Evolutionary conservation across 176 grass and related monocot species (phyloP).

Genomic region (Aegilops bicornis): DNA sequence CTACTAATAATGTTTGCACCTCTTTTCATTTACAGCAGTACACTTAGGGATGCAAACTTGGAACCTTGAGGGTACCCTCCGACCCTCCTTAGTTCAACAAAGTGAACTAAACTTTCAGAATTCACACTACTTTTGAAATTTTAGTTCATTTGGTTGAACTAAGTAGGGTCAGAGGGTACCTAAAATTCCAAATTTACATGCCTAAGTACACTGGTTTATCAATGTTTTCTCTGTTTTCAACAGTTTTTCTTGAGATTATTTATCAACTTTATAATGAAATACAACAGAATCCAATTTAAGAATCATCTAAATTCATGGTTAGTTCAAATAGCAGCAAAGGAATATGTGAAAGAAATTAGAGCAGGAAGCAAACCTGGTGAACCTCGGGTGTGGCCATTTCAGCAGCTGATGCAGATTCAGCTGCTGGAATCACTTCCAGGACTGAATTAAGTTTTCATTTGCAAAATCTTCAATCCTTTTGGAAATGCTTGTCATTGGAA

Average conservation of each 20-base stretch:
- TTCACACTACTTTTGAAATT: too few relatives aligned
- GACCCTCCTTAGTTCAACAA: too few relatives aligned
- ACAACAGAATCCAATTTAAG: not conserved
- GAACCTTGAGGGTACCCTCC: too few relatives aligned
- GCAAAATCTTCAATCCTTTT: conserved; percentile 92
- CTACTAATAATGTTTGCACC: not conserved
- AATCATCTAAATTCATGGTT: not conserved
- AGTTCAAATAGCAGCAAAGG: conserved; percentile 19
- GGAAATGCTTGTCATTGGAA: conserved; percentile 81
- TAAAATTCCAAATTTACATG: too few relatives aligned
- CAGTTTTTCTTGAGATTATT: conserved; percentile 4
- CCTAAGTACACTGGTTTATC: not conserved
- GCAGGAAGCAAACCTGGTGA: conserved; percentile 46
- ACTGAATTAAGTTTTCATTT: conserved; percentile 73
- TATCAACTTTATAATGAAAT: not conserved
- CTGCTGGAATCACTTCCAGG: conserved; percentile 43
- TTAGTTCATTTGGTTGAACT: too few relatives aligned
- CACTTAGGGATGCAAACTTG: too few relatives aligned
- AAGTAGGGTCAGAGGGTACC: too few relatives aligned
- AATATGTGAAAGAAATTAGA: conserved; percentile 26
- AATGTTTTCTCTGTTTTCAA: not conserved
- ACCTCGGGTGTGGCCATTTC: conserved; percentile 40
- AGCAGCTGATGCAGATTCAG: conserved; percentile 34
- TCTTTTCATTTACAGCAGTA: conserved; percentile 1
- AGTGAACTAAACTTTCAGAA: too few relatives aligned